Base-by-base conservation (phyloP, 352 stramenopile species). In the Globisporangium sylvaticum region DNA sequence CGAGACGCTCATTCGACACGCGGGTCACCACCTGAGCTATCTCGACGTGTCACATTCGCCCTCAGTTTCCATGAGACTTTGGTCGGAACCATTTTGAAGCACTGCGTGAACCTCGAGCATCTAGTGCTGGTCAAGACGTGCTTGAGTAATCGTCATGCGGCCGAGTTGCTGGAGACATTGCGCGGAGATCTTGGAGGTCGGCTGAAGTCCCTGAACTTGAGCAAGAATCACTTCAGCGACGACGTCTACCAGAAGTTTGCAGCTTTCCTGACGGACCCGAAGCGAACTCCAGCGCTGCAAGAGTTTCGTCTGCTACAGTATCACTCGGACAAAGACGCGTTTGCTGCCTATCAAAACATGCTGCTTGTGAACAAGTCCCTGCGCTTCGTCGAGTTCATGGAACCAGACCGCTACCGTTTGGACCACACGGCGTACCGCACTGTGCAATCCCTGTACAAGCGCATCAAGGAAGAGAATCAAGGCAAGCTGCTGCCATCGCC, bases 281-380 rank as follows among this genome's bases (percentile, higher is more conserved):
- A 58, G 42, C 14, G 31, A 65, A 25, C 56, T 14, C 59, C 59
- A 57, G 42, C n/a, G 20, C 24, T 65, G 42, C 59, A 39, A 65
- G 1, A 9, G 31, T 37, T 12, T 37, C 31, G 1, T 10, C 6
- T 32, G 29, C 31, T 12, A 37, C 5, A 9, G 31, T 37, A 37
- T 37, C 31, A 1, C 31, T 8, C 10, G 31, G 31, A 37, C 31
- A 37, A 37, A 37, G 31, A 37, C 31, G 5, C 15, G 2, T 24
- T 25, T 54, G 24, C 42, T 9, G 29, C n/a, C 18, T 15, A 57
- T n/a, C 24, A 56, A 18, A 52, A 29, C 3, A 25, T n/a, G 44
- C 22, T 65, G 25, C n/a, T 7, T 20, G 44, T 58, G 39, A 65
- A 65, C 42, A 65, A 65, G 44, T 46, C 24, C 29, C 59, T 65